These are phyloP conservation scores for Scheffersomyces coipomensis DNA, from an alignment of 805 yeast genomes.

Conservation along the genomic window DNA sequence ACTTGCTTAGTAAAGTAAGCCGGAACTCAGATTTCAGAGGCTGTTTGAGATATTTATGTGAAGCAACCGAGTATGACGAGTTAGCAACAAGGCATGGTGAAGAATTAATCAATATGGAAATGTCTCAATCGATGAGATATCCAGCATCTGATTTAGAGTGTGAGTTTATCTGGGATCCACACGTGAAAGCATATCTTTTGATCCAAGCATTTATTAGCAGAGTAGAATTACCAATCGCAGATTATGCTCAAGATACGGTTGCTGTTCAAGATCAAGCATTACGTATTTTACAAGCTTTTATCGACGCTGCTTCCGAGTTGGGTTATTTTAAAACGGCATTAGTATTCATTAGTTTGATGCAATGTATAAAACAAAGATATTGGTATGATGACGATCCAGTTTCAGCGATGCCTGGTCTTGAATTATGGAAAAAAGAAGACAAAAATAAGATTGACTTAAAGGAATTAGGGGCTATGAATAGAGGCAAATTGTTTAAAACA, in stretches of 20 bases:
- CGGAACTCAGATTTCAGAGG: constrained; percentile 53
- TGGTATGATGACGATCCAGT: constrained; percentile 84
- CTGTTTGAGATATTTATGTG: constrained; percentile 58
- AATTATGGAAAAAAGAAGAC: neutral
- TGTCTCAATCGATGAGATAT: constrained; percentile 72
- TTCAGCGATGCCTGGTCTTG: constrained; percentile 51
- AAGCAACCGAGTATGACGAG: constrained; percentile 80
- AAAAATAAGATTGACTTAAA: constrained; percentile 23
- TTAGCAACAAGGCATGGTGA: constrained; percentile 91
- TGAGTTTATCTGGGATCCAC: constrained; percentile 82
- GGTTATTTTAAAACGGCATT: constrained; percentile 67
- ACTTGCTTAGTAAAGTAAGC: constrained; percentile 53
- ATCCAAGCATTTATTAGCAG: constrained; percentile 72
- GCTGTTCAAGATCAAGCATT: constrained; percentile 91
- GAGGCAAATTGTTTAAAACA: constrained; percentile 29
- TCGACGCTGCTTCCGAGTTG: constrained; percentile 84
- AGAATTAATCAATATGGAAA: constrained; percentile 79
- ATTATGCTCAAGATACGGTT: constrained; percentile 89
- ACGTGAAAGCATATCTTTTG: constrained; percentile 71
- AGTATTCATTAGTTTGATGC: constrained; percentile 68
- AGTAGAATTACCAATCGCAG: constrained; percentile 86
- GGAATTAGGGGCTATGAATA: constrained; percentile 41
- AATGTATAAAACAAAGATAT: constrained; percentile 80
- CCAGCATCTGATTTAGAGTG: constrained; percentile 54
- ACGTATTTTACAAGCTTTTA: constrained; percentile 89